phyloP scores from a whole-genome alignment of 1,284 basidiomycete species.

The Neonothopanus nambi region DNA sequence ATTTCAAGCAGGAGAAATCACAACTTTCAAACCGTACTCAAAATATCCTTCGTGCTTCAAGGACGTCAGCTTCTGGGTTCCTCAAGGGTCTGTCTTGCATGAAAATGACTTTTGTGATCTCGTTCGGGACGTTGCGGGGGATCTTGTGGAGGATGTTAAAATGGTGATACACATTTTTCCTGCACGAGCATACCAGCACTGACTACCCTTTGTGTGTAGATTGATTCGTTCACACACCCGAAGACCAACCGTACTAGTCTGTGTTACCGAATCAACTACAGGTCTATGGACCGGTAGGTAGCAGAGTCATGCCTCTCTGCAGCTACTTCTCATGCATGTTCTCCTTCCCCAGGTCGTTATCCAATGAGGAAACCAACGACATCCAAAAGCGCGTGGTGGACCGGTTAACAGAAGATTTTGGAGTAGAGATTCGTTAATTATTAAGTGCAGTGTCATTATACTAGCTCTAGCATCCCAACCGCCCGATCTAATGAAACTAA shows the following conservation, averaged over 20 bases:
- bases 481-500: too few relatives aligned
- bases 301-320: background rate
- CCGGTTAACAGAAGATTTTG: conserved; percentile 56
- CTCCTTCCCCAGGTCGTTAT: conserved; percentile 68
- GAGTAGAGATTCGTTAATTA: conserved; percentile 77
- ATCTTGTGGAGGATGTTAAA: conserved; percentile 89
- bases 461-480: too few relatives aligned
- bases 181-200: background rate
- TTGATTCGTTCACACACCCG: conserved; percentile 92
- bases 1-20: conserved; percentile 76
- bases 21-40: conserved; percentile 84
- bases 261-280: conserved; percentile 93
- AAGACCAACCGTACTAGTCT: conserved; percentile 81
- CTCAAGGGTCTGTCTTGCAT: conserved; percentile 60
- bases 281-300: conserved; percentile 91
- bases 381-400: conserved; percentile 65
- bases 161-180: conserved; percentile 50
- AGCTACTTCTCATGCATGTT: conserved; percentile 6
- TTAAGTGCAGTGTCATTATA: conserved; percentile 22
- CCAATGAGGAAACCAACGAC: conserved; percentile 87
- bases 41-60: conserved; percentile 89
- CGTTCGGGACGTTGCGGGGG: conserved; percentile 89
- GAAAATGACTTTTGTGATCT: conserved; percentile 98
- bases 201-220: conserved; percentile 48
- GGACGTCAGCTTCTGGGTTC: conserved; percentile 92